Conservation (phyloP, 805 yeast species). For the Hanseniaspora guilliermondii region DNA sequence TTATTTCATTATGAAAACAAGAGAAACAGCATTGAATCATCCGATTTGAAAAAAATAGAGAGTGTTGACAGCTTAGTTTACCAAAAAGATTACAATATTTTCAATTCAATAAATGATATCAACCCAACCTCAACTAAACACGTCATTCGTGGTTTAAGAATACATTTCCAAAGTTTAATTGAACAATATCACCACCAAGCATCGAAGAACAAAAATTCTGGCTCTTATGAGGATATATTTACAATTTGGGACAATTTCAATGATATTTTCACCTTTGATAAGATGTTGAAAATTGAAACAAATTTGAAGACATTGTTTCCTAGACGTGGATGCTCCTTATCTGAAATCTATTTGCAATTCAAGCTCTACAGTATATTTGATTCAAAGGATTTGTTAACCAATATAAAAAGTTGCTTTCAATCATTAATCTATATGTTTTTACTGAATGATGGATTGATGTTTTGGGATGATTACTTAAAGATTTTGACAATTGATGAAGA, state of each 20-base stretch:
- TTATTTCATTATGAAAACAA: conserved; percentile 22
- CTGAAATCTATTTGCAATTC: conserved; percentile 23
- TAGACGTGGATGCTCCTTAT: conserved; percentile 29
- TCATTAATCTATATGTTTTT: conserved; percentile 1
- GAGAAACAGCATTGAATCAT: conserved; percentile 1
- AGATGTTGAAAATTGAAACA: conserved; percentile 17
- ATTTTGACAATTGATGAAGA: conserved; percentile 22
- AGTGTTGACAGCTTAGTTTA: conserved; percentile 3
- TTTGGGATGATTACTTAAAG: conserved; percentile 27
- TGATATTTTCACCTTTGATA: conserved; percentile 24
- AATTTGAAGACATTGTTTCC: conserved; percentile 28
- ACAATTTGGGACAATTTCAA: conserved; percentile 30
- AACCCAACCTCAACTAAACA: conserved; percentile 28
- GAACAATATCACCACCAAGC: conserved; percentile 16
- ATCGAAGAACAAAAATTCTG: not conserved
- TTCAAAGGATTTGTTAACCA: conserved; percentile 20
- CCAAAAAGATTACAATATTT: conserved; percentile 17
- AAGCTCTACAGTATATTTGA: conserved; percentile 18
- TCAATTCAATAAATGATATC: conserved; percentile 19
- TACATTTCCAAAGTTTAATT: conserved; percentile 22
- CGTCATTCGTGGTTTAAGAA: conserved; percentile 27
- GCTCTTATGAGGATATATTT: conserved; percentile 18
- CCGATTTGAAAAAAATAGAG: not conserved
- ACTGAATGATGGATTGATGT: conserved; percentile 27
- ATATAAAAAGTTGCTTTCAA: not conserved